These are phyloP conservation scores for Aegilops sharonensis DNA, from an alignment of 176 grass and related monocot genomes.

Conservation along the genomic window DNA sequence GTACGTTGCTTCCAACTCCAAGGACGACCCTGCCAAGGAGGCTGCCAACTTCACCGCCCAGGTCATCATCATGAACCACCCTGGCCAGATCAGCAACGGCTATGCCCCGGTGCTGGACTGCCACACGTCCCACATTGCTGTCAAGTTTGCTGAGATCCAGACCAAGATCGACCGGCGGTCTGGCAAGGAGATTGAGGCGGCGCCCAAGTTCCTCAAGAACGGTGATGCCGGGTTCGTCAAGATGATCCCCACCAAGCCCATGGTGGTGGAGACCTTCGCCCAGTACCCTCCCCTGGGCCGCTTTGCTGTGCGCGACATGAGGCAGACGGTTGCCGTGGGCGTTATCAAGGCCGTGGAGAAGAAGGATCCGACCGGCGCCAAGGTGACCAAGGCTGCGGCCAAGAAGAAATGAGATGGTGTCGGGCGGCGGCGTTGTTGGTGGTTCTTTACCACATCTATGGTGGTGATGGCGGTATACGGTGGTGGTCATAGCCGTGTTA, in stretches of 20 bases:
- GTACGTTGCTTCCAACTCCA: constrained; percentile 64
- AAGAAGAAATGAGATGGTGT: neutral
- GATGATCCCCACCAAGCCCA: constrained; percentile 85
- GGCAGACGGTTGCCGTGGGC: neutral
- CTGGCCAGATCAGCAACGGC: constrained; percentile 65
- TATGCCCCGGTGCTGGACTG: constrained; percentile 73
- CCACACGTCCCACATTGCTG: constrained; percentile 70
- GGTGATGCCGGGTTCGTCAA: constrained; percentile 68
- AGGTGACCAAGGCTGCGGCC: neutral
- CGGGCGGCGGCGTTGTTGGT: too few species aligned
- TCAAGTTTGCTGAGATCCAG: constrained; percentile 71
- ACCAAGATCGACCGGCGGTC: constrained; percentile 78
- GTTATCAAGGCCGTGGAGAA: constrained; percentile 11
- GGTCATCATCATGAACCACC: constrained; percentile 88
- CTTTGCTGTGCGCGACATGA: neutral
- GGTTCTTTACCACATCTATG: neutral
- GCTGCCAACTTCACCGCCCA: constrained; percentile 63
- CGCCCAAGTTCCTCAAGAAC: constrained; percentile 80
- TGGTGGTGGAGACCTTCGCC: constrained; percentile 77
- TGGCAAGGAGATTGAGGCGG: constrained; percentile 73
- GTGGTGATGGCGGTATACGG: neutral
- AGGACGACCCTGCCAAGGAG: constrained; percentile 72
- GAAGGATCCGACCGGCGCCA: neutral
- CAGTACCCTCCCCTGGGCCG: constrained; percentile 32
- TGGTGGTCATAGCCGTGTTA: too few species aligned